These are phyloP conservation scores for Fagopyrum tataricum DNA, from an alignment of 148 eudicot genomes.

Conservation along the genomic window DNA sequence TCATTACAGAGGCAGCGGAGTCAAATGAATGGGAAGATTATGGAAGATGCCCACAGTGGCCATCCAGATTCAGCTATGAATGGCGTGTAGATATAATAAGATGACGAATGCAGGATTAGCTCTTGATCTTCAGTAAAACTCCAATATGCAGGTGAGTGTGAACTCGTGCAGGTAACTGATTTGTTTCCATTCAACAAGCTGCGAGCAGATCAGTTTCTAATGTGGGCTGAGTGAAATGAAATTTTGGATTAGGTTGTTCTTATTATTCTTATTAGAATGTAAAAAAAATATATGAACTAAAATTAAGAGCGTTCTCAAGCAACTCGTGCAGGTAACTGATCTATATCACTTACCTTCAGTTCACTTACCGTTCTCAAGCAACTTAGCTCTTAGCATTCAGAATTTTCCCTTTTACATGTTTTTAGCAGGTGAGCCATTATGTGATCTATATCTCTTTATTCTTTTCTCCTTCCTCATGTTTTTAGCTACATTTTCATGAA, in stretches of 20 bases:
- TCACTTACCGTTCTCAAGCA: too few relatives aligned
- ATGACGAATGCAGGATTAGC: background rate
- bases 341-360: too few relatives aligned
- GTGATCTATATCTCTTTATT: too few relatives aligned
- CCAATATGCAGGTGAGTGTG: too few relatives aligned
- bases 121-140: background rate
- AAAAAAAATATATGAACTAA: too few relatives aligned
- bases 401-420: too few relatives aligned
- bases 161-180: background rate
- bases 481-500: conserved; percentile 17
- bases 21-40: conserved; percentile 67
- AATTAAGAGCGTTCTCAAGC: too few relatives aligned
- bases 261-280: background rate
- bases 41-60: conserved; percentile 44
- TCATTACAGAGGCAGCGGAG: conserved; percentile 67
- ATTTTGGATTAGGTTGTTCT: background rate
- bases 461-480: conserved; percentile 20
- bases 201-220: background rate
- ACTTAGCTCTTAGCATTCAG: too few relatives aligned
- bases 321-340: too few relatives aligned
- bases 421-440: too few relatives aligned
- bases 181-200: background rate
- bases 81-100: conserved; percentile 38
- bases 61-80: conserved; percentile 57
- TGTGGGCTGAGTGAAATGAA: background rate